Base-by-base conservation (phyloP, 768 basidiomycete genomes). In the Leccinum obscurum region DNA sequence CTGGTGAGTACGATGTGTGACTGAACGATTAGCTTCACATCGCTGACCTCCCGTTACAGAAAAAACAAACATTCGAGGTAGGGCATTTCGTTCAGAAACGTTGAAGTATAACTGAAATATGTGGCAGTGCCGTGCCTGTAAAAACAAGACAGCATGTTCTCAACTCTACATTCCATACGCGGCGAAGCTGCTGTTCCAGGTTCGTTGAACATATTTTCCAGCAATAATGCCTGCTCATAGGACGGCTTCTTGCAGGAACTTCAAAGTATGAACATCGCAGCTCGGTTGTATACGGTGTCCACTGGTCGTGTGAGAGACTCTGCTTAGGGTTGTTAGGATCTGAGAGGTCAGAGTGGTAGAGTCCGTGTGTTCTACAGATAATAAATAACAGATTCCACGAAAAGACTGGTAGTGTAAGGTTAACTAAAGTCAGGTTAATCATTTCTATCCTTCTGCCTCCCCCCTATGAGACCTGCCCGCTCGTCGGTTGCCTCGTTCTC, bases 41-140 rank as follows among this genome's bases (percentile, higher is more conserved):
- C 44, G 22, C 49, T 64, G n/a, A 66, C 44, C 20, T 32, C 3
- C 34, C 11, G 9, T 35, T 35, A 30, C 64, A 88, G 86, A 98
- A 98, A 89, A 98, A 98, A 76, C 96, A 98, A 83, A 95, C 87
- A 41, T 98, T 98, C 74, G 94, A 98, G 79, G 83, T 84, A 68
- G 44, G 75, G 6, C 46, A n/a, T 11, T 26, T 39, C 39, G n/a
- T 15, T 60, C 17, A 20, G 11, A 50, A 60, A 56, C 46, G 3
- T 62, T 58, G 50, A 20, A 13, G 39, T 22, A 9, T 54, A n/a
- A 60, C 57, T 58, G 28, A 70, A 1, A 30, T 22, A 1, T 32
- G 49, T 53, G 46, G 59, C 49, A 85, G 83, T 99, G 97, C 72
- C 91, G 96, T 57, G 91, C 95, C 24, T 98, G 96, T 77, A 92